Evolutionary conservation across 2,329 filamentous ascomycete species (phyloP), one percentile per base, ranked within the genome.

Genomic region (Ceratocystis cacaofunesta): DNA sequence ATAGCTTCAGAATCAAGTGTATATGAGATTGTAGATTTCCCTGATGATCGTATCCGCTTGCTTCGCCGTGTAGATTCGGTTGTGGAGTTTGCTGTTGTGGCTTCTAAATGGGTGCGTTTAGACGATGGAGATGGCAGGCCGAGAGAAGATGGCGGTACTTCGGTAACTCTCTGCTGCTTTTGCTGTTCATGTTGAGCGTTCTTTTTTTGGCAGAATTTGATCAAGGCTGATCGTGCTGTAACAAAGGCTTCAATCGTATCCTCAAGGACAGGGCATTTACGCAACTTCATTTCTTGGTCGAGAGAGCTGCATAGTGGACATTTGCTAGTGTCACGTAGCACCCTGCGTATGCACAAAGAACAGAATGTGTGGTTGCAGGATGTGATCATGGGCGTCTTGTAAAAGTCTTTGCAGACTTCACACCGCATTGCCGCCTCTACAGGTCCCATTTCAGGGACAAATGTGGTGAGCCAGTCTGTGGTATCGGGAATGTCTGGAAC

Each of bases 361-460:
- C 94, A 99, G 73, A 99, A 99, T 0, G 94, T 97, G 74, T 99
- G 94, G 64, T 85, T 88, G 77, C 94, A 99, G 1, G 89, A 89
- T 0, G 94, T 99, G 68, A 96, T 87, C 83, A 99, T 94, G 0
- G 94, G 94, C 62, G 91, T 95, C 68, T 85, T 85, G 78, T 89
- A 97, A 76, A 97, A 95, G 75, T 99, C 95, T 74, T 97, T 97
- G 83, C 94, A 99, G 68, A 99, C 89, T 75, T 97, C 90, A 76
- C 94, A 99, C 70, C 94, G 89, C 22, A 99, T 80, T 2, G 91
- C 85, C 68, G 88, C 85, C 72, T 99, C 94, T 68, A 99, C 83
- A 15, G 82, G 78, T 61, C 85, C 79, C 65, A 95, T 82, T 15
- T 78, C 78, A 17, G 83, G 76, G 1, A 95, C 78, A 1, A 85